These are phyloP conservation scores for Schizophyllum commune DNA, from an alignment of 1,284 basidiomycete species.

Conservation along the genomic window DNA sequence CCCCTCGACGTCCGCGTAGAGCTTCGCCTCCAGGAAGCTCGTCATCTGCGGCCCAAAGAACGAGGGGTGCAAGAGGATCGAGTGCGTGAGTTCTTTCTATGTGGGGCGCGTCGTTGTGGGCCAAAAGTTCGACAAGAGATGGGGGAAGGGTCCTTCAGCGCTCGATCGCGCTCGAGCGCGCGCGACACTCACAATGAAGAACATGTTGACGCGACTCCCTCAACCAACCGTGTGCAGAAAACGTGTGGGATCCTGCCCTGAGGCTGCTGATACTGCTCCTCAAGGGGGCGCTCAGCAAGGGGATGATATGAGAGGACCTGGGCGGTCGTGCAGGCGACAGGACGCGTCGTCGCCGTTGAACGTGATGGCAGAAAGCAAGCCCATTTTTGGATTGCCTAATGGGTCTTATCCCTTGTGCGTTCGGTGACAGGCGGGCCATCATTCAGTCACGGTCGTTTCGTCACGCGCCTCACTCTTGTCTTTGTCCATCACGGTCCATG, in stretches of 20 bases:
- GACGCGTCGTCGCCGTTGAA: background rate
- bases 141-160: background rate
- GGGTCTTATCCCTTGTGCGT: background rate
- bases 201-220: background rate
- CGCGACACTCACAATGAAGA: background rate
- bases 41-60: constrained; percentile 97
- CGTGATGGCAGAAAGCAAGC: background rate
- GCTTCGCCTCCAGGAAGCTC: constrained; percentile 86
- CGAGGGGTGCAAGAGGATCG: constrained; percentile 93
- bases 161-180: background rate
- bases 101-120: background rate
- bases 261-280: background rate
- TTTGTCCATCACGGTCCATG: background rate
- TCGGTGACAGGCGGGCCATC: background rate
- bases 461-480: background rate
- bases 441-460: background rate
- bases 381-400: background rate
- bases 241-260: background rate
- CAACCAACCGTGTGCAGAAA: background rate
- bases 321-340: background rate
- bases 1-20: constrained; percentile 95
- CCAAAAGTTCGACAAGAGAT: background rate
- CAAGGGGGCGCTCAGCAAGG: background rate
- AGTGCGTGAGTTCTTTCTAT: constrained; percentile 92
- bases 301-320: background rate